phyloP scores from a whole-genome alignment of 768 basidiomycete species.

The Pisolithus tinctorius region DNA sequence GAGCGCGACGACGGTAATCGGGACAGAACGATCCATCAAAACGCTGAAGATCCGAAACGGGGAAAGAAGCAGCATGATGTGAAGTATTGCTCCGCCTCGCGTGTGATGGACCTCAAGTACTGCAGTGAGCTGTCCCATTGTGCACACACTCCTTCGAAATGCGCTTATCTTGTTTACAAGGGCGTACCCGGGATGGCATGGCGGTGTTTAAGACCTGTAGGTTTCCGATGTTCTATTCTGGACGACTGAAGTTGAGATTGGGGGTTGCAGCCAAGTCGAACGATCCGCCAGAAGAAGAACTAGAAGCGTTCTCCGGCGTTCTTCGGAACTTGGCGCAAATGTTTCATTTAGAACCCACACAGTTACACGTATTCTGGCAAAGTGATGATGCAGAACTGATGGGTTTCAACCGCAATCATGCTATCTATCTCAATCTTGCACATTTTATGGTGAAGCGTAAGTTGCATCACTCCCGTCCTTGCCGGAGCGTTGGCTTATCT shows the following conservation, averaged over 20 bases:
- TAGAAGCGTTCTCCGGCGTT: conserved; percentile 5
- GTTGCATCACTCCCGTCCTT: neutral
- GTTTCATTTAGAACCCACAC: conserved; percentile 1
- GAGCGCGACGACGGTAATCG: neutral
- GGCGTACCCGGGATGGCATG: conserved; percentile 1
- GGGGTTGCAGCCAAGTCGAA: neutral
- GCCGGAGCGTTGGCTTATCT: neutral
- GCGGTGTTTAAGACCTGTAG: conserved; percentile 2
- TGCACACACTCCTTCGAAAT: neutral
- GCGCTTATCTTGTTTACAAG: neutral
- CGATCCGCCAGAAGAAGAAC: neutral
- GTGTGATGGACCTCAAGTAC: conserved; percentile 1
- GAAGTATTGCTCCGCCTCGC: conserved; percentile 7
- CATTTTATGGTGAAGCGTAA: conserved; percentile 8
- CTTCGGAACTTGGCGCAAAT: conserved; percentile 4
- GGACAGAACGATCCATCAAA: neutral
- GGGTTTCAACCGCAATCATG: conserved; percentile 13
- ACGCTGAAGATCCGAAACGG: conserved; percentile 3
- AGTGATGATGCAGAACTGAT: conserved; percentile 5
- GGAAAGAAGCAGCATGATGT: conserved; percentile 10
- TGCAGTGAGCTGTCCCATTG: conserved; percentile 3
- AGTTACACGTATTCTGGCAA: conserved; percentile 9
- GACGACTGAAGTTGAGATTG: neutral
- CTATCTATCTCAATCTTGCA: conserved; percentile 10
- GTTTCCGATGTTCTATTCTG: neutral